phyloP scores from a whole-genome alignment of 139 green algal genomes.

The Gonium pectorale region DNA sequence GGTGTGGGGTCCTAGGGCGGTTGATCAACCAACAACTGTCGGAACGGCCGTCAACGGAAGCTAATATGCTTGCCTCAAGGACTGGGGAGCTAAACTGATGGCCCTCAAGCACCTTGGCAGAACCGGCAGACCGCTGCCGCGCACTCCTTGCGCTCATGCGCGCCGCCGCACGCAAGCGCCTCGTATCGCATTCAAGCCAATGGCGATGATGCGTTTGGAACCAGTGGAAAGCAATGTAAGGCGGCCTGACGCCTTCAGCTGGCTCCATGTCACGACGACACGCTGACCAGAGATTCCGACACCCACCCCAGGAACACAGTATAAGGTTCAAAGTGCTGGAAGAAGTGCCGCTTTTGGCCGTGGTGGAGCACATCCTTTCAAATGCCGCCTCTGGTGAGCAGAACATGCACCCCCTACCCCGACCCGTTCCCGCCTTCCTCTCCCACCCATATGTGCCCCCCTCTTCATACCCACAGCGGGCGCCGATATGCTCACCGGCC shows the following conservation, averaged over 20 bases:
- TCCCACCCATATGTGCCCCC: neutral
- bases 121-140: neutral
- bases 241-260: too few relatives aligned
- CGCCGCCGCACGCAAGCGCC: neutral
- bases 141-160: neutral
- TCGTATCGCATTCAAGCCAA: neutral
- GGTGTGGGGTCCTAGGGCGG: too few relatives aligned
- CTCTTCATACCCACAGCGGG: neutral
- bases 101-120: neutral
- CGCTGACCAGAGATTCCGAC: too few relatives aligned
- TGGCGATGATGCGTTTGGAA: constrained; percentile 14
- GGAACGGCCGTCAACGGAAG: too few relatives aligned
- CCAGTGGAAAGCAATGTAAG: constrained; percentile 9
- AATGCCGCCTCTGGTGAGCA: neutral
- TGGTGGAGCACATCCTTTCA: neutral
- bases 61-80: too few relatives aligned
- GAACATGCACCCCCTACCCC: neutral
- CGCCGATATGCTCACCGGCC: too few relatives aligned
- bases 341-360: neutral
- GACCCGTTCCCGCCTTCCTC: too few relatives aligned
- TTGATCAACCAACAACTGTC: too few relatives aligned
- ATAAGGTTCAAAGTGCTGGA: constrained; percentile 32
- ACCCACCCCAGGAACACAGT: constrained; percentile 35
- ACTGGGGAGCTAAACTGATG: too few relatives aligned
- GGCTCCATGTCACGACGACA: neutral